Evolutionary conservation across 352 stramenopile species (phyloP).

Genomic region (Globisporangium alternatum): DNA sequence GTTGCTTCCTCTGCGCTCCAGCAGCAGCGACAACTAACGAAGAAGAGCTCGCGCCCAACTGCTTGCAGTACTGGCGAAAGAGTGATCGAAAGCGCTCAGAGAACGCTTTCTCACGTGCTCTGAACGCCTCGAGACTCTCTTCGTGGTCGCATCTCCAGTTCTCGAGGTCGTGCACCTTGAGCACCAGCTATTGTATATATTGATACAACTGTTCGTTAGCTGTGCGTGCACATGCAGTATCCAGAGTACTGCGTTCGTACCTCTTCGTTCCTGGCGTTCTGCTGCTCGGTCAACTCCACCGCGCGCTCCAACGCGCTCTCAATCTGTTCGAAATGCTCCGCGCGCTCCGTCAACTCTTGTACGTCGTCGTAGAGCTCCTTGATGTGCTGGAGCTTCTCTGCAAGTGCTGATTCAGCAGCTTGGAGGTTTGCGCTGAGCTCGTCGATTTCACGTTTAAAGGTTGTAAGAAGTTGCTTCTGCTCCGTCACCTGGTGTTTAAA

Average conservation of each 20-base stretch:
- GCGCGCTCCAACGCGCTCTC: slow-evolving; percentile 25
- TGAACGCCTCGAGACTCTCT: slow-evolving; percentile 17
- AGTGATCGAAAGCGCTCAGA: slow-evolving; percentile 16
- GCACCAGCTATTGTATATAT: slow-evolving; percentile 12
- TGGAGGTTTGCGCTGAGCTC: neutral
- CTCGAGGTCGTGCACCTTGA: slow-evolving; percentile 20
- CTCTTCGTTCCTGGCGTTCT: slow-evolving; percentile 34
- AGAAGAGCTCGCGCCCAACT: neutral
- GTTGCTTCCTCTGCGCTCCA: neutral
- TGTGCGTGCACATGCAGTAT: too few species aligned
- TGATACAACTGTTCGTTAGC: neutral
- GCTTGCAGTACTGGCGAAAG: slow-evolving; percentile 27
- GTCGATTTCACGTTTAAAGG: neutral
- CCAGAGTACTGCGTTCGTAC: slow-evolving; percentile 12
- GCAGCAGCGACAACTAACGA: too few species aligned
- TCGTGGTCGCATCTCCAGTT: slow-evolving; percentile 25
- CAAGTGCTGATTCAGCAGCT: neutral
- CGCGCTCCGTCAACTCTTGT: slow-evolving; percentile 16
- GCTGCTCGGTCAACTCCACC: slow-evolving; percentile 29
- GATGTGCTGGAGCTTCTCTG: neutral
- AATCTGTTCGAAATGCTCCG: slow-evolving; percentile 18
- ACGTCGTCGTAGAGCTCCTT: slow-evolving; percentile 9
- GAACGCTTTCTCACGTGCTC: slow-evolving; percentile 19
- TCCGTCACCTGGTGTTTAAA: slow-evolving; percentile 8
- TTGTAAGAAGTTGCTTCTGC: neutral